Evolutionary conservation across 1,284 basidiomycete species (phyloP), one percentile per base, ranked within the genome.

Genomic region (Ustilago loliicola): DNA sequence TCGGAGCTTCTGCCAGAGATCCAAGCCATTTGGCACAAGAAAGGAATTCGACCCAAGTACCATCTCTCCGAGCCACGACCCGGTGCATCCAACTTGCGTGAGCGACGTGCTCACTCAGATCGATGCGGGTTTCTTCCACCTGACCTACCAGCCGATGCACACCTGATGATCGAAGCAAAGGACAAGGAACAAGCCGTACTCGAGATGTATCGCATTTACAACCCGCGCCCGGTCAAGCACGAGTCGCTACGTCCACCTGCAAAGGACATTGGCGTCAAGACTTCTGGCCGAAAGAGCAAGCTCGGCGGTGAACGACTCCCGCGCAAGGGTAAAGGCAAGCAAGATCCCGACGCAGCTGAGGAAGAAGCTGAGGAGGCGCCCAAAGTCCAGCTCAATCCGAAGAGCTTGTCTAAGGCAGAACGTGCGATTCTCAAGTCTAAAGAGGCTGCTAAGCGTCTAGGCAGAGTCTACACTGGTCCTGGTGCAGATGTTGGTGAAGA

Each of bases 141-240:
- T 0, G 91, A 91, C 50, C 62, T 87, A 29, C 86, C 86, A 1
- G 80, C 82, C 1, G 81, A 87, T 42, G 66, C 82, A 64, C 94
- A 96, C 86, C 85, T 96, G 75, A 96, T 96, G 94, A 94, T 97
- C 72, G 95, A 97, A 89, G 93, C 93, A 9, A 94, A 95, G 86
- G 93, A 94, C 86, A 94, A 95, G 87, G 95, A 96, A 87, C 95
- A 96, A 85, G 94, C 94, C 8, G 94, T 97, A 8, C 89, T 97
- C 62, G 91, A 96, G 76, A 85, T 96, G 45, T 92, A 93, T 83
- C 88, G 94, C 72, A 91, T 93, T 52, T 96, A 96, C 82, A 88
- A 88, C 51, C 86, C 96, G 8, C 88, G 91, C 58, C 89, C 90
- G 13, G 92, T 94, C 30, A 89, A 89, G 23, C 88, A 91, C 77